A percentile compares a stretch with the other conserved stretches of the same genome.
Evolutionary conservation across 441 rosid genomes (phyloP).

Genomic region (Pelargonium hybrid): DNA sequence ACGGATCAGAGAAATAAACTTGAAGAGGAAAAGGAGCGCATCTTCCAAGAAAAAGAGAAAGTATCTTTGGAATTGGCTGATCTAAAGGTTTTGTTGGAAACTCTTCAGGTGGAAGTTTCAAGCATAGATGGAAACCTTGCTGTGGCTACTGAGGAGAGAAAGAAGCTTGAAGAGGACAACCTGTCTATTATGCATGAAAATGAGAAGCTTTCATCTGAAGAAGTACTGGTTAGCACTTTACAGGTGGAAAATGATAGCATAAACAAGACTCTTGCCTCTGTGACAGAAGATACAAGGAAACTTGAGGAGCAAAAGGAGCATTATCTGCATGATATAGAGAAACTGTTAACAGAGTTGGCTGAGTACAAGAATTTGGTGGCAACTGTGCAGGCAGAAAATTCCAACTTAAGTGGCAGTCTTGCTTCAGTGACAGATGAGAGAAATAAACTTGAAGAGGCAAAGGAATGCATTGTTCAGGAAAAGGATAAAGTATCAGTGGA

Average conservation of each 20-base stretch:
- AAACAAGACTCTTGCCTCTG: slow-evolving; percentile 32
- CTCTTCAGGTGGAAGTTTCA: slow-evolving; percentile 36
- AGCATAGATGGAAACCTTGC: slow-evolving; percentile 33
- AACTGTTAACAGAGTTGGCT: slow-evolving; percentile 45
- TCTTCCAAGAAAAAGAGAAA: slow-evolving; percentile 33
- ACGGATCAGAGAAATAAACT: slow-evolving; percentile 39
- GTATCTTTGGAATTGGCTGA: slow-evolving; percentile 31
- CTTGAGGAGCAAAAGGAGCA: slow-evolving; percentile 40
- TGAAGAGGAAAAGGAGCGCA: slow-evolving; percentile 48
- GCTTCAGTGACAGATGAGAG: slow-evolving; percentile 32
- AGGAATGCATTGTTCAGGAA: slow-evolving; percentile 34
- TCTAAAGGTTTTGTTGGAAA: slow-evolving; percentile 30
- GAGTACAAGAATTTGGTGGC: slow-evolving; percentile 42
- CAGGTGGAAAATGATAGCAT: slow-evolving; percentile 45
- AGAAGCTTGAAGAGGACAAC: slow-evolving; percentile 45
- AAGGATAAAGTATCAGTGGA: slow-evolving; percentile 30
- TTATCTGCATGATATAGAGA: slow-evolving; percentile 40
- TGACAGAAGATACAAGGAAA: slow-evolving; percentile 41
- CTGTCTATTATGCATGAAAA: slow-evolving; percentile 34
- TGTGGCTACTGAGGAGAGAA: slow-evolving; percentile 32
- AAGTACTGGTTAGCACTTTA: slow-evolving; percentile 11
- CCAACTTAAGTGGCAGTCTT: slow-evolving; percentile 35
- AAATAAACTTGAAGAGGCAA: slow-evolving; percentile 52
- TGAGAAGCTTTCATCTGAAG: slow-evolving; percentile 48
- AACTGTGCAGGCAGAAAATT: slow-evolving; percentile 46